A percentile compares a stretch with the other conserved stretches of the same genome.
Conservation (phyloP, 331 rosid species). For the Dryas integrifolia region DNA sequence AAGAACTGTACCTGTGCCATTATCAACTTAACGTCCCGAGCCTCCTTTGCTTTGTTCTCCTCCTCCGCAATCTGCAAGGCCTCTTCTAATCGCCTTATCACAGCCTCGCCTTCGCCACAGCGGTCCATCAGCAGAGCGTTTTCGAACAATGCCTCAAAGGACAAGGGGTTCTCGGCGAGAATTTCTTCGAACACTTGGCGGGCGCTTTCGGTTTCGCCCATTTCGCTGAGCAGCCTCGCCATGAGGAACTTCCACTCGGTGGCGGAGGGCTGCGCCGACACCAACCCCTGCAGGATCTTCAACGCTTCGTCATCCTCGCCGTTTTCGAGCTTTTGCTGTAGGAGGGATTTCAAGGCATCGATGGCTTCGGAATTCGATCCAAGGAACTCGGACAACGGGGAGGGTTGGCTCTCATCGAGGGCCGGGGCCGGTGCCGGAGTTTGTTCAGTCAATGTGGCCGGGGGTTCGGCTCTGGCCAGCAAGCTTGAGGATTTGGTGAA, state of each 20-base stretch:
- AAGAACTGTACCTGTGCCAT: conserved; percentile 82
- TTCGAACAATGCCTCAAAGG: conserved; percentile 79
- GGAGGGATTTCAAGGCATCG: conserved; percentile 62
- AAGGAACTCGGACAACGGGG: conserved; percentile 58
- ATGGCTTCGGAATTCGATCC: conserved; percentile 57
- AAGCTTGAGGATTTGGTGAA: conserved; percentile 37
- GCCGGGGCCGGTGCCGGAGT: not conserved
- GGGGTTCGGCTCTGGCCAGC: conserved; percentile 63
- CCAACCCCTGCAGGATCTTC: conserved; percentile 48
- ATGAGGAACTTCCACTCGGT: conserved; percentile 77
- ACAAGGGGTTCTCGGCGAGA: conserved; percentile 48
- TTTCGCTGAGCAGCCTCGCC: conserved; percentile 55
- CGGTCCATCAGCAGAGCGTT: conserved; percentile 85
- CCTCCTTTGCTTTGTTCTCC: conserved; percentile 58
- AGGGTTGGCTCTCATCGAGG: not conserved
- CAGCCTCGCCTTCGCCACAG: conserved; percentile 64
- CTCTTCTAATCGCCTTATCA: conserved; percentile 55
- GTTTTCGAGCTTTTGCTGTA: conserved; percentile 72
- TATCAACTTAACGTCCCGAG: conserved; percentile 67
- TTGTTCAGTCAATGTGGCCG: conserved; percentile 33
- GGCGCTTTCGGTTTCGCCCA: conserved; percentile 49
- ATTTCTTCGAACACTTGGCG: conserved; percentile 66
- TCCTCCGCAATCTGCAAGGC: conserved; percentile 65
- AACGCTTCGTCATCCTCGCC: conserved; percentile 80
- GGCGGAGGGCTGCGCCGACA: conserved; percentile 56